Conservation (phyloP, 805 yeast genomes). For the Nakazawaea wyomingensis region DNA sequence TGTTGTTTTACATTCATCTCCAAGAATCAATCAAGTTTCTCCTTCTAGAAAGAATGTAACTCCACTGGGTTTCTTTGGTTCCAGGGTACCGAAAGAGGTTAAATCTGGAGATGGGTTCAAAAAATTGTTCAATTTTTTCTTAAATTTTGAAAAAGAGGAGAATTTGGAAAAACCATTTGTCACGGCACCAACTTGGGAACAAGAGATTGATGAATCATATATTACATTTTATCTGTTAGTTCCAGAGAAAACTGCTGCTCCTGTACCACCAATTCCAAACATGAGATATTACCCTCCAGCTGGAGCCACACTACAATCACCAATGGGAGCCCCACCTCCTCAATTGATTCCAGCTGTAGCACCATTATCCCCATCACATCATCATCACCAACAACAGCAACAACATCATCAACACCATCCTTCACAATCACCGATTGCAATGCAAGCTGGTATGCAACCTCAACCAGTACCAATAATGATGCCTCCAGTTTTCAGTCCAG, state of each 20-base stretch:
- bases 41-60: slow-evolving; percentile 5
- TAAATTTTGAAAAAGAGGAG: slow-evolving; percentile 36
- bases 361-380: slow-evolving; percentile 6
- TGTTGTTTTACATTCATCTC: slow-evolving; percentile 11
- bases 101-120: slow-evolving; percentile 31
- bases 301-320: slow-evolving; percentile 6
- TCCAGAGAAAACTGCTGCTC: slow-evolving; percentile 22
- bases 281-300: slow-evolving; percentile 10
- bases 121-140: slow-evolving; percentile 47
- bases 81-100: slow-evolving; percentile 26
- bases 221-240: slow-evolving; percentile 42
- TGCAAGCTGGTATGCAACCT: slow-evolving; percentile 7
- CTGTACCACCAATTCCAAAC: slow-evolving; percentile 14
- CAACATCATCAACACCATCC: slow-evolving; percentile 6
- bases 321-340: slow-evolving; percentile 12
- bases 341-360: slow-evolving; percentile 11
- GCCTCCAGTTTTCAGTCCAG: slow-evolving; percentile 4
- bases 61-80: slow-evolving; percentile 32
- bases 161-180: slow-evolving; percentile 57
- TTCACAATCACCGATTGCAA: slow-evolving; percentile 5
- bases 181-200: slow-evolving; percentile 76
- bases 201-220: slow-evolving; percentile 53
- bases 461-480: slow-evolving; percentile 11
- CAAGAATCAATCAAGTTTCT: slow-evolving; percentile 13
- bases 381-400: too few relatives aligned